A percentile compares a stretch with the other conserved stretches of the same genome.
Conservation (phyloP, 805 yeast species). For the Starmerella floricola region DNA sequence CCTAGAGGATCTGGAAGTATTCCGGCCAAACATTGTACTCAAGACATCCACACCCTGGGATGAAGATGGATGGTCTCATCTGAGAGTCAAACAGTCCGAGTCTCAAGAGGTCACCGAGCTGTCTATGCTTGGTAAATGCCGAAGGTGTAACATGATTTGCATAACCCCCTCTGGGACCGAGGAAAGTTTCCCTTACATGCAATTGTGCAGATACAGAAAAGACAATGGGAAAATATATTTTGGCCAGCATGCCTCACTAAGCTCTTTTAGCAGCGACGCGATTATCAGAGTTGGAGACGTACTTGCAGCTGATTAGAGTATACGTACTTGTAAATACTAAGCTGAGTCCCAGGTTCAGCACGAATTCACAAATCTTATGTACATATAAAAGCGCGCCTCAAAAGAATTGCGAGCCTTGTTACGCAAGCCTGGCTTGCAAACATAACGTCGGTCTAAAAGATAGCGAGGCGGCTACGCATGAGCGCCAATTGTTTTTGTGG, state of each 20-base stretch:
- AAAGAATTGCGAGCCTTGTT: no score
- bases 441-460: no score
- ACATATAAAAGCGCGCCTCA: no score
- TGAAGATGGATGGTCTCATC: slow-evolving; percentile 32
- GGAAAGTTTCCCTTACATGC: slow-evolving; percentile 29
- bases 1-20: slow-evolving; percentile 18
- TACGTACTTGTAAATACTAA: no score
- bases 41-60: slow-evolving; percentile 26
- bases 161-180: slow-evolving; percentile 30
- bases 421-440: no score
- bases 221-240: slow-evolving; percentile 32
- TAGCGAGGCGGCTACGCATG: no score
- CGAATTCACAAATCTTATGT: no score
- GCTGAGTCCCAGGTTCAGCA: no score
- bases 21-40: slow-evolving; percentile 34
- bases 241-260: slow-evolving; percentile 27
- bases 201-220: slow-evolving; percentile 30
- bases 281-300: not conserved
- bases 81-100: slow-evolving; percentile 15
- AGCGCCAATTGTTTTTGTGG: no score
- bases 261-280: no score
- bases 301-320: not conserved
- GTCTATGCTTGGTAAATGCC: slow-evolving; percentile 28
- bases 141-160: slow-evolving; percentile 38
- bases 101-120: slow-evolving; percentile 1